Conservation (phyloP, 169 alveolate species). For the Babesia bovis region DNA sequence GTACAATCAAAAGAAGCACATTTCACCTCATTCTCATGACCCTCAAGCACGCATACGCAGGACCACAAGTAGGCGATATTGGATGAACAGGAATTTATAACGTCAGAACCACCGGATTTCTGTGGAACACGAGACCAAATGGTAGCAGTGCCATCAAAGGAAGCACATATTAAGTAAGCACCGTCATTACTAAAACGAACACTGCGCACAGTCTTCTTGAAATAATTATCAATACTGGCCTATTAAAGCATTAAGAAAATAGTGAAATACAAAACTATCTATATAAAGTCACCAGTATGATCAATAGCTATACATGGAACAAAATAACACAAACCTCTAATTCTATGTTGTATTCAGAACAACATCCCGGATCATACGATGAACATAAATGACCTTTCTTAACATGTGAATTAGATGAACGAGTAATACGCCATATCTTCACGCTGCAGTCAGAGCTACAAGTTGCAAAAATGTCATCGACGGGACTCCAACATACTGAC, state of each 20-base stretch:
- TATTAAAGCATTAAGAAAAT: conserved; percentile 13
- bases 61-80: conserved; percentile 45
- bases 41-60: conserved; percentile 67
- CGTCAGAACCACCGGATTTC: neutral
- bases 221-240: conserved; percentile 64
- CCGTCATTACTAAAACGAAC: conserved; percentile 74
- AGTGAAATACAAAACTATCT: conserved; percentile 4
- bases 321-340: conserved; percentile 33
- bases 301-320: neutral
- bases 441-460: conserved; percentile 94
- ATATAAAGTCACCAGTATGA: neutral
- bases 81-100: neutral
- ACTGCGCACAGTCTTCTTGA: conserved; percentile 72
- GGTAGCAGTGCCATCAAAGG: conserved; percentile 72
- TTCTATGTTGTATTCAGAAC: conserved; percentile 38
- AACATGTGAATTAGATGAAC: neutral
- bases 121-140: conserved; percentile 31
- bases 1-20: conserved; percentile 74
- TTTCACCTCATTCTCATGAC: conserved; percentile 79
- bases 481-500: conserved; percentile 95
- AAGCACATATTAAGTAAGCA: conserved; percentile 70
- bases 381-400: conserved; percentile 25
- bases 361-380: conserved; percentile 17
- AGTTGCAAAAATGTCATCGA: conserved; percentile 91
- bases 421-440: conserved; percentile 86